Percentiles rank a stretch among this genome's conserved stretches.
Conservation (phyloP, 495 filamentous ascomycete genomes). For the Neurospora sublineolata region DNA sequence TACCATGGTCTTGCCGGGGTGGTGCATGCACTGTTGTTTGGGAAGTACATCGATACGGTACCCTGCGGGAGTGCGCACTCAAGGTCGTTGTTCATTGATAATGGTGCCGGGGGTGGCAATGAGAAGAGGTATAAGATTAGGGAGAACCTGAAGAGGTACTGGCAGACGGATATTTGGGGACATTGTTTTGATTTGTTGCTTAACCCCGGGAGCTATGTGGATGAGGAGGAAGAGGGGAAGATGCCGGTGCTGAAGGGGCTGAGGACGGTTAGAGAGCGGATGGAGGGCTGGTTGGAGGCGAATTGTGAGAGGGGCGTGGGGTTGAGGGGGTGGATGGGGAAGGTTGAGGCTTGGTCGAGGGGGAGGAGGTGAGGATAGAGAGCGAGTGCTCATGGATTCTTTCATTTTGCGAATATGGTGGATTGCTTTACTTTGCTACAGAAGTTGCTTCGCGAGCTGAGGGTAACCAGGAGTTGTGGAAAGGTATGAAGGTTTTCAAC, state of each 20-base stretch:
- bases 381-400: not conserved
- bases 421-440: not conserved
- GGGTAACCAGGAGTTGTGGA: not conserved
- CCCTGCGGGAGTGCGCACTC: conserved; percentile 18
- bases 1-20: conserved; percentile 84
- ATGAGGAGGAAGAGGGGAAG: conserved; percentile 42
- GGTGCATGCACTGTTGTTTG: conserved; percentile 78
- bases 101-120: not conserved
- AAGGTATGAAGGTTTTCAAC: not conserved
- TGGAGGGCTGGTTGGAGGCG: conserved; percentile 75
- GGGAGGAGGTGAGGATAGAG: conserved; percentile 13
- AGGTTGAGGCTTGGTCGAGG: conserved; percentile 47
- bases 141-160: conserved; percentile 79
- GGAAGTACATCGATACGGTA: conserved; percentile 82
- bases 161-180: conserved; percentile 85
- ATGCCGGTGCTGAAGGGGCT: conserved; percentile 61
- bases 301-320: conserved; percentile 76
- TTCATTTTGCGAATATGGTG: not conserved
- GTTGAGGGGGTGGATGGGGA: conserved; percentile 56
- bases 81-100: not conserved
- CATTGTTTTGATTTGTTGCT: conserved; percentile 76
- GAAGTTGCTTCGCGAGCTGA: not conserved
- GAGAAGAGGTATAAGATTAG: conserved; percentile 53
- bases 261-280: conserved; percentile 52
- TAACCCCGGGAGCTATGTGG: conserved; percentile 58